phyloP scores from a whole-genome alignment of 306 rosid species.

The Echinosophora koreensis region DNA sequence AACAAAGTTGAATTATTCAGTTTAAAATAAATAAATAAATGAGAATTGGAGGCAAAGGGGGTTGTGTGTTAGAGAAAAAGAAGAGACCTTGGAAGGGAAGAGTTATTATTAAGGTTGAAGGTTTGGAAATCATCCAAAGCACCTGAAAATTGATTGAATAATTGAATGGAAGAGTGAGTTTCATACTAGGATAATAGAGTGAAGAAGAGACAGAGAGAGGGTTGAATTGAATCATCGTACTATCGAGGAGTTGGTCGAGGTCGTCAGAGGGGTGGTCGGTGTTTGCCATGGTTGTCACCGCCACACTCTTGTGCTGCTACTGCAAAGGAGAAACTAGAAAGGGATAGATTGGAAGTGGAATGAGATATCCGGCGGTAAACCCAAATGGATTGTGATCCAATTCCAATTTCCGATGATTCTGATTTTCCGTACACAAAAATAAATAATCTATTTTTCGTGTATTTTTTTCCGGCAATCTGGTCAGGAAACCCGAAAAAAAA shows the following conservation, averaged over 20 bases:
- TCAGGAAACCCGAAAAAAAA: too few species aligned
- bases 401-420: not conserved
- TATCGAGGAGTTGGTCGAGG: conserved; percentile 87
- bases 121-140: conserved; percentile 92
- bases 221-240: conserved; percentile 45
- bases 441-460: too few species aligned
- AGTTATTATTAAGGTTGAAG: conserved; percentile 61
- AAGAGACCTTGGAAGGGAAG: conserved; percentile 61
- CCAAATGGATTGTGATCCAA: not conserved
- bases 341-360: not conserved
- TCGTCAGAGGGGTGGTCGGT: conserved; percentile 59
- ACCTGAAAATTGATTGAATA: conserved; percentile 58
- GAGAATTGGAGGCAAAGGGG: not conserved
- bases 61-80: not conserved
- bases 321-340: not conserved
- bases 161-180: conserved; percentile 22
- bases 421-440: too few species aligned
- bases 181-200: not conserved
- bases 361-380: too few species aligned
- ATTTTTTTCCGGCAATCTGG: too few species aligned
- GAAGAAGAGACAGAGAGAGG: not conserved
- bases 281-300: conserved; percentile 67
- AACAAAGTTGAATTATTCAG: conserved; percentile 2
- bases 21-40: not conserved
- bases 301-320: not conserved